Conservation (phyloP, 768 basidiomycete genomes). For the Cubamyces lactineus region DNA sequence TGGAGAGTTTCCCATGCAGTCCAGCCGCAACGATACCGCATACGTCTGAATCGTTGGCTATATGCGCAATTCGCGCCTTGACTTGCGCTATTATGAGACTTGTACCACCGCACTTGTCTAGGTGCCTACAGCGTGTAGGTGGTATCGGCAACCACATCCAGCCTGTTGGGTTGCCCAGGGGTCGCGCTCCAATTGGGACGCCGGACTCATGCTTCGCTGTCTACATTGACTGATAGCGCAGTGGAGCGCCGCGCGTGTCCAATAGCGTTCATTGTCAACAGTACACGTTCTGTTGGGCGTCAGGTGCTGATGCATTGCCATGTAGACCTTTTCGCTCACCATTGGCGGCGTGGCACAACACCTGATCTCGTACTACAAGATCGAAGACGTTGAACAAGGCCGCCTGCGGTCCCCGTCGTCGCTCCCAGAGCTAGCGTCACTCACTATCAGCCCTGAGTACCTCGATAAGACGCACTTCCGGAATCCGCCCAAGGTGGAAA, state of each 20-base stretch:
- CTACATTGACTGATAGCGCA: conserved; percentile 18
- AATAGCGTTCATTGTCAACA: not conserved
- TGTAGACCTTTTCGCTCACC: conserved; percentile 87
- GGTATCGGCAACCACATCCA: not conserved
- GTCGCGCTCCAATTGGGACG: conserved; percentile 6
- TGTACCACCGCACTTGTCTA: no score
- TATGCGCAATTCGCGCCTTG: no score
- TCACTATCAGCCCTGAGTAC: conserved; percentile 87
- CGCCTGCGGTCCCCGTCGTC: conserved; percentile 88
- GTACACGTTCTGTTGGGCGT: not conserved
- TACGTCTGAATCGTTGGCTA: no score
- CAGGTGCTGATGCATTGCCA: conserved; percentile 7
- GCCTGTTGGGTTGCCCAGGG: not conserved
- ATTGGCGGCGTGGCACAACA: conserved; percentile 88
- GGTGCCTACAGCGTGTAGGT: no score
- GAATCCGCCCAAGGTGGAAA: conserved; percentile 85
- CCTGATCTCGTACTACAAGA: conserved; percentile 92
- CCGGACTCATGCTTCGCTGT: conserved; percentile 18
- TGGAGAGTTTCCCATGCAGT: no score
- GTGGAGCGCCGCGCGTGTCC: not conserved
- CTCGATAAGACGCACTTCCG: conserved; percentile 91
- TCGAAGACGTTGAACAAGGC: conserved; percentile 88
- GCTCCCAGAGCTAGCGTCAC: conserved; percentile 80
- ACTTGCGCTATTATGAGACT: no score
- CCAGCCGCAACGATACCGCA: no score